Base-by-base conservation (phyloP, 441 rosid genomes). In the Eutrema salsugineum region DNA sequence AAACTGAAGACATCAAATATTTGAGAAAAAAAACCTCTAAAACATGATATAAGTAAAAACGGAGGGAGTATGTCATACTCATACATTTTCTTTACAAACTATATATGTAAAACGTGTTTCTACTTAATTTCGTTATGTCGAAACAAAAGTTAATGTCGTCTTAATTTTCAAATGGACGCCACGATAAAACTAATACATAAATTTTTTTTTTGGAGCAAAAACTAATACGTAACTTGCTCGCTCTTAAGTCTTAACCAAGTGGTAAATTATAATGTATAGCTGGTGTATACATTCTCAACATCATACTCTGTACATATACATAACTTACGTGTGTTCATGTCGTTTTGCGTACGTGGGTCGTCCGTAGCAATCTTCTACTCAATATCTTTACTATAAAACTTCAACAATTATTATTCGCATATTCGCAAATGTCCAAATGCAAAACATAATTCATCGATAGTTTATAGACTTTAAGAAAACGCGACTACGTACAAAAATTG, bases 321-420 rank as follows among this genome's bases (percentile, higher is more conserved):
- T 11, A 64, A 33, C 33, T 0, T 30, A 51, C 48, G 42, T 62
- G 55, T 62, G 19, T 71, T 20, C 33, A 43, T 50, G 77, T 65
- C 71, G 60, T 73, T 66, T 73, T 66, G 72, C 47, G 72, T 66
- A 66, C 72, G 66, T 48, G 66, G 20, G 27, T 66, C 66, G 51
- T 48, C 53, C 28, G 14, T 35, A 57, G 19, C 38, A 66, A n/a
- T 14, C 66, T 66, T 55, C 71, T 47, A 39, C 59, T 36, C 77
- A 48, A 28, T 39, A 47, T 65, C 14, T 32, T 71, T 47, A 16
- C 33, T 38, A 46, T 24, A 46, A 58, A 6, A 8, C 5, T 35
- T 50, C 24, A 9, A 28, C 35, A 39, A n/a, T 14, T 61, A 61
- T 40, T 51, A 50, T 38, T 58, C 42, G 32, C 48, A 56, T 47